These are phyloP conservation scores for Amylocarpus encephaloides DNA, from an alignment of 2,329 filamentous ascomycete species.

Conservation along the genomic window DNA sequence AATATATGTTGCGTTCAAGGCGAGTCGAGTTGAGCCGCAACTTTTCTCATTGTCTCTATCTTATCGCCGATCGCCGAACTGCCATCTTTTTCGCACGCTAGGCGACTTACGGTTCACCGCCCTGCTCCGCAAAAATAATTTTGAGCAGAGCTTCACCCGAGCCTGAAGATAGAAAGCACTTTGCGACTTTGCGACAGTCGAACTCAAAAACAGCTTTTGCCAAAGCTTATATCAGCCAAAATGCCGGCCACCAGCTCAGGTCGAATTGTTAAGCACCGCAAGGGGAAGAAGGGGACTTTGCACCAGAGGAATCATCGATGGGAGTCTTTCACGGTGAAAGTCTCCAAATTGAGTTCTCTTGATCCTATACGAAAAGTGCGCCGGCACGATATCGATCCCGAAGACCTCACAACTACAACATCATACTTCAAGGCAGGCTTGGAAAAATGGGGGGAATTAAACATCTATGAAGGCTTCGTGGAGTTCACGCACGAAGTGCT, in stretches of 20 bases:
- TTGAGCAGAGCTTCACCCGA: neutral
- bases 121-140: slow-evolving; percentile 9
- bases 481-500: slow-evolving; percentile 68
- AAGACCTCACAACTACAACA: slow-evolving; percentile 68
- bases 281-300: slow-evolving; percentile 62
- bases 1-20: neutral
- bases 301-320: slow-evolving; percentile 82
- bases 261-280: slow-evolving; percentile 62
- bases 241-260: slow-evolving; percentile 60
- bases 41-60: neutral
- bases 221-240: slow-evolving; percentile 27
- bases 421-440: slow-evolving; percentile 82
- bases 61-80: slow-evolving; percentile 10
- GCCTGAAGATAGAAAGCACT: neutral
- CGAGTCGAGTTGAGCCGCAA: neutral
- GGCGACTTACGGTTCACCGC: slow-evolving; percentile 7
- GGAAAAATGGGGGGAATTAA: slow-evolving; percentile 86
- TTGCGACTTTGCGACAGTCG: slow-evolving; percentile 1
- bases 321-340: slow-evolving; percentile 85
- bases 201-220: neutral
- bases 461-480: slow-evolving; percentile 75
- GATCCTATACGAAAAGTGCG: slow-evolving; percentile 88
- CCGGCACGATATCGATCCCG: slow-evolving; percentile 73
- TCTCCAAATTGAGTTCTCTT: slow-evolving; percentile 80
- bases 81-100: slow-evolving; percentile 14